Conservation (phyloP, 768 basidiomycete genomes). For the Auriscalpium microsporum region DNA sequence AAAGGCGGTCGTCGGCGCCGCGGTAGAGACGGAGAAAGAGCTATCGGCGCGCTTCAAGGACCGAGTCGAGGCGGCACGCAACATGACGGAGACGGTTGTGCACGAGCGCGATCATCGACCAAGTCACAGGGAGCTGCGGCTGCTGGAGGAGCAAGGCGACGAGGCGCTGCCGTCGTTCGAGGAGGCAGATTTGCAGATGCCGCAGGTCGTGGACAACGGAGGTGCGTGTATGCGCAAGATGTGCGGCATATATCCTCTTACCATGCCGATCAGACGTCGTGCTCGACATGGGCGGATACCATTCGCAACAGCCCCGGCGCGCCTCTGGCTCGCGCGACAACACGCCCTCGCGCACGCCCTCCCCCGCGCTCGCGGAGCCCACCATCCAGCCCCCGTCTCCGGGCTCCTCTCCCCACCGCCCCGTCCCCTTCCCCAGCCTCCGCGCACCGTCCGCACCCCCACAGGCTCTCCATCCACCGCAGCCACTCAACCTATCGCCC, state of each 20-base stretch:
- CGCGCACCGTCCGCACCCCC: conserved; percentile 59
- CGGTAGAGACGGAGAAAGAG: conserved; percentile 20
- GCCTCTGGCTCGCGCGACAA: background rate
- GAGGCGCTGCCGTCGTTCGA: conserved; percentile 40
- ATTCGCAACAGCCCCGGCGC: conserved; percentile 28
- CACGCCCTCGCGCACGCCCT: background rate
- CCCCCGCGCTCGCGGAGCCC: conserved; percentile 16
- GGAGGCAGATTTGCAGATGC: conserved; percentile 35
- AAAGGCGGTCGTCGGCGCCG: conserved; percentile 20
- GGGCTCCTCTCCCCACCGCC: conserved; percentile 19
- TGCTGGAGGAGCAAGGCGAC: conserved; percentile 28
- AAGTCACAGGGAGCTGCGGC: conserved; percentile 6
- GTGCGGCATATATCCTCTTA: background rate
- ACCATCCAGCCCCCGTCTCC: conserved; percentile 12
- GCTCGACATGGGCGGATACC: conserved; percentile 79
- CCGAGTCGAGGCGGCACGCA: conserved; percentile 2
- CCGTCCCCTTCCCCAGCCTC: conserved; percentile 28
- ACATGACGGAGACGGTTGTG: conserved; percentile 14
- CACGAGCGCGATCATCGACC: conserved; percentile 9
- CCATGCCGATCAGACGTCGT: conserved; percentile 48
- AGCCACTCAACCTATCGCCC: conserved; percentile 1
- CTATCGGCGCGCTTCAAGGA: conserved; percentile 21
- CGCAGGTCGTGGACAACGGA: conserved; percentile 31
- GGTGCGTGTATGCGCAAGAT: conserved; percentile 1
- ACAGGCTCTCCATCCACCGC: conserved; percentile 27